These are phyloP conservation scores for Eucalyptus regnans DNA, from an alignment of 345 rosid genomes.

Conservation along the genomic window DNA sequence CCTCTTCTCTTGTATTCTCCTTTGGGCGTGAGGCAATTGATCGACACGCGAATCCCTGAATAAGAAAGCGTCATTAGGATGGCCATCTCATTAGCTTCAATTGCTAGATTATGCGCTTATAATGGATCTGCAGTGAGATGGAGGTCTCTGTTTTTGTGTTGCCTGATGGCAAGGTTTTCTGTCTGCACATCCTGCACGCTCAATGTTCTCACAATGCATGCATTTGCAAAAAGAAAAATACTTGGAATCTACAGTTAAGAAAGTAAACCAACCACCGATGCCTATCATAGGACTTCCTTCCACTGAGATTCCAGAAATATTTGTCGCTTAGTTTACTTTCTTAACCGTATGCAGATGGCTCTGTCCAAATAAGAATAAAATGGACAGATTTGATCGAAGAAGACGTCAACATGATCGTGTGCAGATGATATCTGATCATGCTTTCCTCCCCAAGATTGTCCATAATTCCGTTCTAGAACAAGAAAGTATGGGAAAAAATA, in stretches of 20 bases:
- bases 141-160: background rate
- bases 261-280: background rate
- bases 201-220: background rate
- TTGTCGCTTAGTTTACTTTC: background rate
- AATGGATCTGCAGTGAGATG: background rate
- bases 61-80: background rate
- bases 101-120: background rate
- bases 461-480: background rate
- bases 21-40: constrained; percentile 49
- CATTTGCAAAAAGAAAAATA: background rate
- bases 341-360: background rate
- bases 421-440: background rate
- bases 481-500: background rate
- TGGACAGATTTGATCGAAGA: background rate
- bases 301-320: background rate
- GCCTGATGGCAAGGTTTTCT: background rate
- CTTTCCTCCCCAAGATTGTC: background rate
- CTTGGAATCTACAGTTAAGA: background rate
- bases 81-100: background rate
- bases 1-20: constrained; percentile 49
- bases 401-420: background rate
- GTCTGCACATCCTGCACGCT: background rate
- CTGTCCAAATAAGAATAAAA: background rate
- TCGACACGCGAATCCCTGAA: constrained; percentile 56
- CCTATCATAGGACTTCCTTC: background rate